Base-by-base conservation (phyloP, 805 yeast species). In the Lipomyces mesembrius region DNA sequence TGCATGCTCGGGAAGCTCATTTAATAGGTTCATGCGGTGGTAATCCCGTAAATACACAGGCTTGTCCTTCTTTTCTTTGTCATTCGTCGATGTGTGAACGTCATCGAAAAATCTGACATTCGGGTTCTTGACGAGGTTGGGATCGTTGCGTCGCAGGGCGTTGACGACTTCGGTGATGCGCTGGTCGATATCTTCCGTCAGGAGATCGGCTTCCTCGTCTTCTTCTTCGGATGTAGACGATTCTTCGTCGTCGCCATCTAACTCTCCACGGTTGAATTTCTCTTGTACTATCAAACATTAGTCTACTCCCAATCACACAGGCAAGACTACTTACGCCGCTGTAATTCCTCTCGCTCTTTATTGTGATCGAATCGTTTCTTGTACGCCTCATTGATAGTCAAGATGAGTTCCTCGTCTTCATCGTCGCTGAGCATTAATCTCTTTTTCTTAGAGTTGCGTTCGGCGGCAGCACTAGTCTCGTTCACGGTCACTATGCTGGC, bases 21-120 rank as follows among this genome's bases (percentile, higher is more conserved):
- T 82, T n/a, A 95, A 80, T 46, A 93, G 78, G 71, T 87, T 89
- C 87, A 86, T 85, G 77, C 98, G 84, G 76, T 95, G 98, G 75
- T 93, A 95, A 77, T 95, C 99, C 73, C 93, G 92, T 77, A 95
- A 84, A 76, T 88, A 91, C 64, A 95, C 82, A 9, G 98, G 97
- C 75, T 90, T 91, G 12, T 84, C 82, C 67, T 81, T 80, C 56
- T 81, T 82, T 25, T 81, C 82, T 2, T 78, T 80, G 27, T 83
- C 88, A 22, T 20, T n/a, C 29, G 58, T 37, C 14, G 14, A 25
- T 5, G n/a, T 52, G 54, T 37, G 25, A 2, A 87, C 83, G 25
- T 88, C 90, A 2, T 88, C 88, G 77, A 90, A 94, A 75, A 95
- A 95, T 74, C 83, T 85, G 11, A 84, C 87, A 20, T 84, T 79